A percentile compares a stretch with the other conserved stretches of the same genome.
Evolutionary conservation across 2,329 filamentous ascomycete species (phyloP).

Genomic region (Calcarisporium arbuscula): DNA sequence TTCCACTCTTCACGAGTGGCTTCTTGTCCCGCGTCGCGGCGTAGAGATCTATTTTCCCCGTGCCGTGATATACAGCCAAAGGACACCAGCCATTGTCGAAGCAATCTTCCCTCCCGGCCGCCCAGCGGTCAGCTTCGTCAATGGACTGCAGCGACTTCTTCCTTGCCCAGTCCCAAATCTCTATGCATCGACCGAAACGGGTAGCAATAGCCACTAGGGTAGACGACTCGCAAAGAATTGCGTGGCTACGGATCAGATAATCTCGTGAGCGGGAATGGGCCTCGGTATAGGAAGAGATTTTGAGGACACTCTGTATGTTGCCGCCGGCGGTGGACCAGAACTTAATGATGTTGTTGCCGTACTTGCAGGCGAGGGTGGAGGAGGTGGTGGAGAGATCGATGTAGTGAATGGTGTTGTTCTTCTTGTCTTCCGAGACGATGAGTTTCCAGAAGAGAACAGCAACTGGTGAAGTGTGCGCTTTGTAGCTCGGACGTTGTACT

Average conservation of each 20-base stretch:
- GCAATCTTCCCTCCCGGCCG: constrained; percentile 26
- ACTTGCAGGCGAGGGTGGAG: constrained; percentile 27
- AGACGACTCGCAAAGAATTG: constrained; percentile 32
- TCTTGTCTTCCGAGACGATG: constrained; percentile 20
- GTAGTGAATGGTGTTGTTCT: constrained; percentile 26
- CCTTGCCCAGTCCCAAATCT: constrained; percentile 33
- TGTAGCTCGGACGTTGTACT: constrained; percentile 1
- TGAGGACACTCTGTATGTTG: constrained; percentile 52
- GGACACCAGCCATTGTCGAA: constrained; percentile 26
- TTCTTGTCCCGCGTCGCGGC: constrained; percentile 25
- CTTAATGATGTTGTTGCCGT: constrained; percentile 69
- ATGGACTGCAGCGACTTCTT: constrained; percentile 33
- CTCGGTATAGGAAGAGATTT: constrained; percentile 32
- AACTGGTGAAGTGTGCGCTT: constrained; percentile 6
- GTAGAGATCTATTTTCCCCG: constrained; percentile 26
- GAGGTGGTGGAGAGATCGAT: constrained; percentile 28
- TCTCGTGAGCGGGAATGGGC: constrained; percentile 31
- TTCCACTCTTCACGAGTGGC: constrained; percentile 26
- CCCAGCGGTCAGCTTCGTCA: constrained; percentile 31
- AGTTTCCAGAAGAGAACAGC: constrained; percentile 15
- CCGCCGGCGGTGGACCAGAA: constrained; percentile 83
- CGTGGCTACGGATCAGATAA: constrained; percentile 36
- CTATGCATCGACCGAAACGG: constrained; percentile 30
- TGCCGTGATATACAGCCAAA: constrained; percentile 27
- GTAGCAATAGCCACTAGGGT: constrained; percentile 31